phyloP scores from a whole-genome alignment of 345 rosid species.

The Eucalyptus marginata region DNA sequence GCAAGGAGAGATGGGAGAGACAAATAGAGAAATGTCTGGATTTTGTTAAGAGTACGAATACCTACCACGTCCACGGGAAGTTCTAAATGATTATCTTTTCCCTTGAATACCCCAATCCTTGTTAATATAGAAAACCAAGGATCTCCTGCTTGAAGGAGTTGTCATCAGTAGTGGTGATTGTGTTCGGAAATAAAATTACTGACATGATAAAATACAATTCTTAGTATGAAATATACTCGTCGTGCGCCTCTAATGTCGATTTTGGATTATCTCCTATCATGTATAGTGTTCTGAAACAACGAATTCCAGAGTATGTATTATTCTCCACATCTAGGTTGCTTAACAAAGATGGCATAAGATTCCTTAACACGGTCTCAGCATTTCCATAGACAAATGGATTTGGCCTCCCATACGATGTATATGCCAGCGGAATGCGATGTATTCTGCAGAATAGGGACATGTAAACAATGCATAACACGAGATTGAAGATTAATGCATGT shows the following conservation, averaged over 20 bases:
- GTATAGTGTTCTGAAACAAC: constrained; percentile 45
- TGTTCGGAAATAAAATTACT: background rate
- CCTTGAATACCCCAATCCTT: constrained; percentile 84
- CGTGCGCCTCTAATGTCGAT: constrained; percentile 61
- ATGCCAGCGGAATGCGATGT: constrained; percentile 36
- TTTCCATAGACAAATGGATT: constrained; percentile 62
- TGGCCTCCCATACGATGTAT: constrained; percentile 74
- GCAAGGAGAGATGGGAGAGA: background rate
- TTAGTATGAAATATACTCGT: constrained; percentile 27
- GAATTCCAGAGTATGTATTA: constrained; percentile 4
- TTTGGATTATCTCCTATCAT: constrained; percentile 87
- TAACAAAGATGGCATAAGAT: constrained; percentile 20
- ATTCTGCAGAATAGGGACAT: constrained; percentile 25
- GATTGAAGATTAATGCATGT: background rate
- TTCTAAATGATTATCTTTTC: constrained; percentile 35
- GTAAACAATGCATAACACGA: background rate
- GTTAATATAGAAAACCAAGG: constrained; percentile 93
- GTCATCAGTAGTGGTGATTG: background rate
- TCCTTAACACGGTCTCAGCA: constrained; percentile 44
- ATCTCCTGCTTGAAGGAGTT: constrained; percentile 42
- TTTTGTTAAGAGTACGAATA: background rate
- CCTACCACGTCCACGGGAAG: constrained; percentile 71
- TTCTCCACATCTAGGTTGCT: background rate
- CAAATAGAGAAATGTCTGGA: background rate
- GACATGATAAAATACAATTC: background rate